Evolutionary conservation across 805 yeast genomes (phyloP), one percentile per base, ranked within the genome.

Genomic region (Tetrapisispora nanseiensis): DNA sequence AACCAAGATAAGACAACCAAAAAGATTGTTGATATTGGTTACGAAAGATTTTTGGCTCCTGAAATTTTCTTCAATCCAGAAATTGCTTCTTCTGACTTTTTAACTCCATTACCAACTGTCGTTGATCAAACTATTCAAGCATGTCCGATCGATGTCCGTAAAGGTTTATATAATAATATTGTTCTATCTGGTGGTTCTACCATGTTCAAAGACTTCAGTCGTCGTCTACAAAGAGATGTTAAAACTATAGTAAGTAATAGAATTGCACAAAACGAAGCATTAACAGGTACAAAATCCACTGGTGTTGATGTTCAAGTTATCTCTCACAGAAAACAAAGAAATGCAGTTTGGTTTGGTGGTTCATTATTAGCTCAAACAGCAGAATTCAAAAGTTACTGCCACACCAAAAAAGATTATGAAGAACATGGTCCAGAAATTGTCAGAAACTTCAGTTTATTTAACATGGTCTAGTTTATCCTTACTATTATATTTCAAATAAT

Each of bases 311-410:
- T 92, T 43, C 94, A 86, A 67, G 99, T 92, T 47, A 89, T 92
- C 51, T 79, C 95, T 23, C 99, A 92, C 69, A 87, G 90, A 71
- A 84, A 92, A 67, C 99, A 92, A 70, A 78, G 96, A 63, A 86
- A 92, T 59, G 99, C 99, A 3, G 99, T 92, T 45, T 92, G 99
- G 99, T 92, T 90, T 62, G 99, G 99, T 54, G 99, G 99, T 52
- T 84, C 95, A 18, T 70, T 92, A 52, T 73, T 92, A 60, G 97
- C 99, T 1, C 97, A 90, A 69, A 92, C 99, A 10, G 80, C 95
- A 19, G 98, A 92, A 67, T 92, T 92, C 69, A 86, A 83, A 66
- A 79, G 94, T 63, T 89, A 89, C 66, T 92, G 97, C 64, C 92
- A 92, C 69, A 90, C 98, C 20, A 92, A 92, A 70, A 81, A 82